Evolutionary conservation across 2,329 filamentous ascomycete species (phyloP).

Genomic region (Biscogniauxia mediterranea): DNA sequence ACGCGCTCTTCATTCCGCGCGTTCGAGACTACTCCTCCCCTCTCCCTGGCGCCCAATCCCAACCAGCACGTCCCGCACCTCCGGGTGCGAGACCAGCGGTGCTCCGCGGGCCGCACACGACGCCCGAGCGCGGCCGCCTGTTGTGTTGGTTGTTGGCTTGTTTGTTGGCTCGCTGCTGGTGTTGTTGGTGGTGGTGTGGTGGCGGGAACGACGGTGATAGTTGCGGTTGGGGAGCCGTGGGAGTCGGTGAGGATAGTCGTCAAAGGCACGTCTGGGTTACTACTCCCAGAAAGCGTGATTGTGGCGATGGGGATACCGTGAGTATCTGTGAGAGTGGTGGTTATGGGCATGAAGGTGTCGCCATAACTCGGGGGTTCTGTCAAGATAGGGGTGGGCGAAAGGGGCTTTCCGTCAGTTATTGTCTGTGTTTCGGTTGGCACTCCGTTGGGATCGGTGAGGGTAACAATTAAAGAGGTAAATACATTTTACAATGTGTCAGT

Average conservation of each 20-base stretch:
- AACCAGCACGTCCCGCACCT: conserved; percentile 18
- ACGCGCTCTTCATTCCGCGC: conserved; percentile 2
- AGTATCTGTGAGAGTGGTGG: background rate
- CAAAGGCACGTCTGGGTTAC: background rate
- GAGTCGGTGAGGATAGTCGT: background rate
- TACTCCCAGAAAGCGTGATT: background rate
- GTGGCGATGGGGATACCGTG: background rate
- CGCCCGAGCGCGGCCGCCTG: conserved; percentile 33
- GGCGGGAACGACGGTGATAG: background rate
- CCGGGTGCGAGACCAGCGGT: conserved; percentile 29
- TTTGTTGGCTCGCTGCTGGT: no score
- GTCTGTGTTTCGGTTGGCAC: background rate
- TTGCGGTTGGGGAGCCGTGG: background rate
- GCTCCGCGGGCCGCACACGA: conserved; percentile 38
- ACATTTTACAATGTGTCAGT: background rate
- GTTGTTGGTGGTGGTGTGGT: background rate
- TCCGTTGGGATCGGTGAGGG: conserved; percentile 2
- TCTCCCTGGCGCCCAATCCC: no score
- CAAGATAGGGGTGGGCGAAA: background rate
- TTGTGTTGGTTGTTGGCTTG: no score
- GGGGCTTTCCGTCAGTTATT: background rate
- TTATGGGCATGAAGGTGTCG: no score
- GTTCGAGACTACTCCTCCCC: background rate
- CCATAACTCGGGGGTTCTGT: background rate
- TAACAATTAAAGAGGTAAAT: background rate